phyloP scores from a whole-genome alignment of 2,329 filamentous ascomycete genomes.

The Alternaria brassicae region DNA sequence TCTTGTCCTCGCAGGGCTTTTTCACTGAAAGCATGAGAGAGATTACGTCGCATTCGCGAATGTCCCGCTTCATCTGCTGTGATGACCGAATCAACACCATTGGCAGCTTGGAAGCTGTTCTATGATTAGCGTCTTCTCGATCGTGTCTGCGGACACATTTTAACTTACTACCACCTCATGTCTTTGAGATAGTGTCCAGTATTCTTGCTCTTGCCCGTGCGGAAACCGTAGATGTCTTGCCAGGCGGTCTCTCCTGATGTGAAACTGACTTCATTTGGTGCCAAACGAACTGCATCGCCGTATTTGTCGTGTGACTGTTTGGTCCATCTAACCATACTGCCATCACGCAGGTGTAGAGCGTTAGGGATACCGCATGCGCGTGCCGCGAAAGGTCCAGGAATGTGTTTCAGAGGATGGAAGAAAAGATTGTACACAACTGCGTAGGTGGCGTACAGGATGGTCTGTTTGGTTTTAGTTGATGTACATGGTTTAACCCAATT shows the following conservation, averaged over 20 bases:
- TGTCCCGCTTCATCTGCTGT: slow-evolving; percentile 40
- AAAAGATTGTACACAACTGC: slow-evolving; percentile 49
- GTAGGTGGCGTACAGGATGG: slow-evolving; percentile 20
- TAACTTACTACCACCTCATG: slow-evolving; percentile 39
- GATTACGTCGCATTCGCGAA: slow-evolving; percentile 45
- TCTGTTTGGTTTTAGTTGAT: slow-evolving; percentile 14
- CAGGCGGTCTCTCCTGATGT: slow-evolving; percentile 54
- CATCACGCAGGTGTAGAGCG: slow-evolving; percentile 33
- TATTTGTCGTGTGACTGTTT: slow-evolving; percentile 49
- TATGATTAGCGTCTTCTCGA: background rate
- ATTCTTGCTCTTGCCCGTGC: slow-evolving; percentile 46
- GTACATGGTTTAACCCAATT: background rate
- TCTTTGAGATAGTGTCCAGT: slow-evolving; percentile 49
- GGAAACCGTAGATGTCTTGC: slow-evolving; percentile 54
- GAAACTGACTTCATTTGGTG: slow-evolving; percentile 54
- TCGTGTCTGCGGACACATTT: background rate
- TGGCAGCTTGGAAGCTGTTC: slow-evolving; percentile 31
- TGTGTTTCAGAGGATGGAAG: slow-evolving; percentile 54
- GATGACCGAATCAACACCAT: slow-evolving; percentile 40
- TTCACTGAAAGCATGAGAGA: slow-evolving; percentile 54
- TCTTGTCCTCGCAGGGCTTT: slow-evolving; percentile 53
- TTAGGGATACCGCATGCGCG: slow-evolving; percentile 46
- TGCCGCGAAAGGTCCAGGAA: slow-evolving; percentile 52
- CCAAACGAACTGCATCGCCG: slow-evolving; percentile 53
- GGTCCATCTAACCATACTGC: slow-evolving; percentile 35